Evolutionary conservation across 257 asterid genomes (phyloP), one percentile per base, ranked within the genome.

Genomic region (Plantago ovata): DNA sequence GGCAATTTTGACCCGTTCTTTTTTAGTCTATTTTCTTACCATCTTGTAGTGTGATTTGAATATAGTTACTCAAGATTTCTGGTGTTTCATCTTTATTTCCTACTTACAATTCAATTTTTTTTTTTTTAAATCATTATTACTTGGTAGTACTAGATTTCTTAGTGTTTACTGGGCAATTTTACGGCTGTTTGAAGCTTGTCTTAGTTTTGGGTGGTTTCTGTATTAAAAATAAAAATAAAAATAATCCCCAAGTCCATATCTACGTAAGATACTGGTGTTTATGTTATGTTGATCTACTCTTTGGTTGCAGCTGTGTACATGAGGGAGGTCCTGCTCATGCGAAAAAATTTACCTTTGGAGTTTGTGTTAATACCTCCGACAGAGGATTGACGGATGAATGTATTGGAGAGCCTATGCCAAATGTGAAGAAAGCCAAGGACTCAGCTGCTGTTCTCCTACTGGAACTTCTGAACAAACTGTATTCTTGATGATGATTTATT

Each of bases 301-400:
- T 50, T 41, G 20, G 40, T 28, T 77, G 63, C 63, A 88, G 96
- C 72, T 80, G 98, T 57, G 75, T 88, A 39, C 74, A 75, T 1
- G 96, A 88, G 76, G 96, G 98, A 14, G 98, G 98, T 28, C 98
- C 96, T n/a, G 98, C 98, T 59, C 98, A 92, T 62, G 98, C 96
- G 0, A 92, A 85, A 77, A 82, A 84, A 77, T 92, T 92, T 62
- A 92, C 98, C 7, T 92, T 80, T 69, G 80, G 93, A 9, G 98
- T 92, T 36, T 80, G 95, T 3, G 95, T 92, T 10, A 92, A 92
- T 60, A 88, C 96, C 14, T 71, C 91, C 10, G 98, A 88, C 64
- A 79, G 72, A 71, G 98, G 98, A 53, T 85, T 85, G 94, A 84
- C 94, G 1, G 97, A 92, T 56, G 98, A 92, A 70, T 92, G 98